These are phyloP conservation scores for Sonneratia alba DNA, from an alignment of 345 rosid genomes.

Conservation along the genomic window DNA sequence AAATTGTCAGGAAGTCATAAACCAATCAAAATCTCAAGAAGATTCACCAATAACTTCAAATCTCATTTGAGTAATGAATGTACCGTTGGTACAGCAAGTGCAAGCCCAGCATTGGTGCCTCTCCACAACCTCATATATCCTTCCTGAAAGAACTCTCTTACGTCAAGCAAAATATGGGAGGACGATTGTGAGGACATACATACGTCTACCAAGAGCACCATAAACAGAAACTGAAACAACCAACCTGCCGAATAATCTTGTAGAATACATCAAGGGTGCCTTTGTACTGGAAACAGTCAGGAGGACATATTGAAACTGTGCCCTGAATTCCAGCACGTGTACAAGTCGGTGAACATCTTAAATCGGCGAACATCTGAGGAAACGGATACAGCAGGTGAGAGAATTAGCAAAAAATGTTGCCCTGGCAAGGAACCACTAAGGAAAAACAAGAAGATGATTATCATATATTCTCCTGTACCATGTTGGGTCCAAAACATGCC, in stretches of 20 bases:
- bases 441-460: too few relatives aligned
- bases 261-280: slow-evolving; percentile 88
- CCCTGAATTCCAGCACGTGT: slow-evolving; percentile 96
- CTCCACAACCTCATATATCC: slow-evolving; percentile 88
- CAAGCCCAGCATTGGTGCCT: slow-evolving; percentile 96
- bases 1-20: slow-evolving; percentile 1
- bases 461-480: slow-evolving; percentile 30
- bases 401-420: too few relatives aligned
- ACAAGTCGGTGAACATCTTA: slow-evolving; percentile 93
- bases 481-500: slow-evolving; percentile 88
- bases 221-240: slow-evolving; percentile 8
- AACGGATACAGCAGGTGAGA: slow-evolving; percentile 3
- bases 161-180: not conserved
- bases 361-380: slow-evolving; percentile 80
- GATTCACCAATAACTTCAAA: too few relatives aligned
- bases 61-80: slow-evolving; percentile 8
- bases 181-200: not conserved
- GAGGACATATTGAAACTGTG: slow-evolving; percentile 94
- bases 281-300: slow-evolving; percentile 95
- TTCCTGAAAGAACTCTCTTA: slow-evolving; percentile 50
- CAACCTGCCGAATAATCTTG: slow-evolving; percentile 89
- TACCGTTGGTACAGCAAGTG: slow-evolving; percentile 88
- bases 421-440: too few relatives aligned
- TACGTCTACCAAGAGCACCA: not conserved
- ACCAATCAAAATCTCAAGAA: not conserved